Conservation (phyloP, 108 stramenopile genomes). For the Conticribra weissflogii region DNA sequence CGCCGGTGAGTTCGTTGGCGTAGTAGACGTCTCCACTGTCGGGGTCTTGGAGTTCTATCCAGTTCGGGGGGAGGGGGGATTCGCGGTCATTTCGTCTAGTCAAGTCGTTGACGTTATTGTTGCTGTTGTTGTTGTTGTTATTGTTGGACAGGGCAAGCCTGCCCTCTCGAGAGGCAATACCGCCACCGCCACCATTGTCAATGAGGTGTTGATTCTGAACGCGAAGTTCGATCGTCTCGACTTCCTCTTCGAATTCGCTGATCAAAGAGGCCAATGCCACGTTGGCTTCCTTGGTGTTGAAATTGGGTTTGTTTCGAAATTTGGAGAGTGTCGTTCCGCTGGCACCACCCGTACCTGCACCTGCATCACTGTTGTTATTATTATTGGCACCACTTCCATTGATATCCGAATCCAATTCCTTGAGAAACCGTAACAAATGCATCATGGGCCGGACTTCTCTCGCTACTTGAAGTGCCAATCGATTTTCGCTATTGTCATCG, state of each 20-base stretch:
- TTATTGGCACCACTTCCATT: background rate
- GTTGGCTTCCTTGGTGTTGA: background rate
- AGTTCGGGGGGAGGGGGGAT: slow-evolving; percentile 38
- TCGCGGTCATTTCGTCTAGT: background rate
- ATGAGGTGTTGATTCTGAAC: background rate
- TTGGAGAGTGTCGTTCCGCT: too few species aligned
- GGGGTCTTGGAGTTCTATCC: slow-evolving; percentile 50
- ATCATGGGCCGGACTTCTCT: slow-evolving; percentile 15
- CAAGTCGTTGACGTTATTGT: background rate
- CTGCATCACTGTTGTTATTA: too few species aligned
- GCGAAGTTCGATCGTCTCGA: slow-evolving; percentile 2
- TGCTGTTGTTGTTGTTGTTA: background rate
- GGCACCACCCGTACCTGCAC: too few species aligned
- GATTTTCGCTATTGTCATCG: slow-evolving; percentile 7
- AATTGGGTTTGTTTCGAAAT: too few species aligned
- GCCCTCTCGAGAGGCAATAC: too few species aligned
- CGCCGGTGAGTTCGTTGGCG: slow-evolving; percentile 48
- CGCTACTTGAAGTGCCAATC: slow-evolving; percentile 10
- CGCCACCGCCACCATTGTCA: too few species aligned
- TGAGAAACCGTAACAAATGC: slow-evolving; percentile 16
- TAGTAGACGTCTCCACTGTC: slow-evolving; percentile 54
- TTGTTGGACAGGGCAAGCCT: background rate
- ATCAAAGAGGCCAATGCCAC: slow-evolving; percentile 17
- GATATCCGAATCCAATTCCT: slow-evolving; percentile 7
- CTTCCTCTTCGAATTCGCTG: slow-evolving; percentile 14